Base-by-base conservation (phyloP, 805 yeast genomes). In the Cyberlindnera subsufficiens region DNA sequence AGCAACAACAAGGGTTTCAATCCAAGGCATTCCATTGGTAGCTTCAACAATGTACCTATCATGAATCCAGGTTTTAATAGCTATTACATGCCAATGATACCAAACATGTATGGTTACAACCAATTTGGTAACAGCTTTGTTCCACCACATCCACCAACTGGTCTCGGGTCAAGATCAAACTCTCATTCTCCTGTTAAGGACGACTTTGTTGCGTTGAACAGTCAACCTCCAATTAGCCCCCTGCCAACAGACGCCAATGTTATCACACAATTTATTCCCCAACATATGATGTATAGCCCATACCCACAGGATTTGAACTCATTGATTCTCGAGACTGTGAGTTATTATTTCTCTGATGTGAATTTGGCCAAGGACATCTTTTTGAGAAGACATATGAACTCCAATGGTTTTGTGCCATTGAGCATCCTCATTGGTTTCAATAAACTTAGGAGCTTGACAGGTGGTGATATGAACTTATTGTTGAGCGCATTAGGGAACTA, bases 301-400 rank as follows among this genome's bases (percentile, higher is more conserved):
- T 51, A 47, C 34, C 46, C 47, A 20, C 36, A 39, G 36, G 60
- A 58, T 32, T 51, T 54, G 8, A 38, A 50, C 4, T 40, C 49
- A 2, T 22, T 45, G 15, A 63, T 72, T 29, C 59, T 75, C 7
- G 63, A 61, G 63, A 97, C 91, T 68, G 69, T 90, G 44, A 90
- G 85, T 55, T 93, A 91, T 70, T 93, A 93, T 65, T 86, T 93
- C 67, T 83, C 95, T 18, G 72, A 80, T 38, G 96, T 88, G 53
- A 93, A 93, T 63, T 74, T 93, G 64, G 68, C 82, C 52, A 85
- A 86, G 64, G 99, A 93, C 66, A 67, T 80, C 35, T 91, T 68
- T 60, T 72, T 93, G 65, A 80, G 96, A 66, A 75, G 78, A 51
- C 84, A 84, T 55, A 85, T 91, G 95, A 77, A 82, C 63, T 59